Evolutionary conservation across 805 yeast genomes (phyloP), one percentile per base, ranked within the genome.

Genomic region (Zygotorulaspora chibaensis): DNA sequence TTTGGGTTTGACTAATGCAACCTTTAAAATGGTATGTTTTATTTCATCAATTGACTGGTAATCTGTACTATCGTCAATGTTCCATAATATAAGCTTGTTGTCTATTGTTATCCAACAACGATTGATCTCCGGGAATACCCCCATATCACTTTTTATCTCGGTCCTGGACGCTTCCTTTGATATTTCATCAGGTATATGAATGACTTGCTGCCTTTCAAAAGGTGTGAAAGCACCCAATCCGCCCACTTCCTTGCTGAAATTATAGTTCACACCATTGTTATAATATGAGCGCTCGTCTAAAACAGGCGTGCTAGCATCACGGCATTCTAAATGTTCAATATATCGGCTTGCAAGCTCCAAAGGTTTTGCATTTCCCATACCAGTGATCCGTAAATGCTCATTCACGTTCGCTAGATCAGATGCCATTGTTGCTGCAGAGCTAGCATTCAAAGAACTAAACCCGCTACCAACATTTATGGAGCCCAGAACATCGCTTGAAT

Each of bases 71-170:
- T 76, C 77, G 8, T 68, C 58, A 59, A 83, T 80, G 63, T 89
- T 84, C 98, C 98, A 93, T 18, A 95, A 73, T 28, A 85, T 77
- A 56, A 91, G 71, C 56, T 84, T 84, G 61, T 84, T 83, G 59
- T 88, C 97, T 27, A 83, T 79, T 2, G 84, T 80, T 27, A 91
- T 75, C 96, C 97, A 93, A 11, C 90, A 80, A 48, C 95, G 79
- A 50, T 80, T 77, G 26, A 93, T 75, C 47, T 84, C 89, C 0
- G 90, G 79, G 54, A 93, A 81, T 20, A 89, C 68, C 11, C 99
- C 99, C 80, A 87, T 82, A 48, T 82, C 80, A 31, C 89, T 80
- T 39, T 74, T 74, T 43, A 80, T 75, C 57, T 84, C 82, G 5
- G 86, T 75, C 40, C 76, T 74, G 52, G 80, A 81, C 61, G 83